Percentiles rank a stretch among this genome's conserved stretches.
Evolutionary conservation across 345 rosid genomes (phyloP).

Genomic region (Bretschneidera sinensis): DNA sequence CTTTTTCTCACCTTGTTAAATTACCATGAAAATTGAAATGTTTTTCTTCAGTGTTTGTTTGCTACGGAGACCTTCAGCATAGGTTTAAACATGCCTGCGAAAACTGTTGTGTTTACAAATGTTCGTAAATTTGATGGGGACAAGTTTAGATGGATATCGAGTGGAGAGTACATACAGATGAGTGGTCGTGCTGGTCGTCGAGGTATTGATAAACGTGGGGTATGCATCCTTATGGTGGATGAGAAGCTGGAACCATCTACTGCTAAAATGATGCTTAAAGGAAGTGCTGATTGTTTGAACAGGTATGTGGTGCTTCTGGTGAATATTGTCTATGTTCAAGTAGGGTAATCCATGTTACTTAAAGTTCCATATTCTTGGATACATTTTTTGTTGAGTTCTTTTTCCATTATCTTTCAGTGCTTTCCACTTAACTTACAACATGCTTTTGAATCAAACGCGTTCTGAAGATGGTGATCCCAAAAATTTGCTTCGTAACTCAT

Average conservation of each 20-base stretch:
- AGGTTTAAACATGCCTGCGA: constrained; percentile 99
- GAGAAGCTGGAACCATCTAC: constrained; percentile 96
- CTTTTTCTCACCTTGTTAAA: constrained; percentile 8
- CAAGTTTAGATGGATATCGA: constrained; percentile 96
- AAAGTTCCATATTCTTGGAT: constrained; percentile 6
- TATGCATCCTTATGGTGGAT: constrained; percentile 95
- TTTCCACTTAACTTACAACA: constrained; percentile 96
- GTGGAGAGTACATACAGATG: constrained; percentile 98
- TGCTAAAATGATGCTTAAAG: constrained; percentile 92
- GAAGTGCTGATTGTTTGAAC: constrained; percentile 93
- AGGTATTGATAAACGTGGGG: constrained; percentile 92
- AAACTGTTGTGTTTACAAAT: constrained; percentile 96
- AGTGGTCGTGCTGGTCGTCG: constrained; percentile 99
- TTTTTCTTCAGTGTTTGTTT: constrained; percentile 75
- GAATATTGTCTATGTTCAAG: background rate
- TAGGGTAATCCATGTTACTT: background rate
- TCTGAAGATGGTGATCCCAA: constrained; percentile 96
- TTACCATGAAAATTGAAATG: constrained; percentile 18
- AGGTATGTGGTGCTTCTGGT: constrained; percentile 45
- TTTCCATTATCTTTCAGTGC: constrained; percentile 54
- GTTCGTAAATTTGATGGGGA: constrained; percentile 98
- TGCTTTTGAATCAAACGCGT: constrained; percentile 94
- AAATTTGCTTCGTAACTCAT: constrained; percentile 90
- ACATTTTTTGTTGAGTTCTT: constrained; percentile 8
- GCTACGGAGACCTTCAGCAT: constrained; percentile 99